Percentiles rank a stretch among this genome's conserved stretches.
These are phyloP conservation scores for Cercospora berteroae DNA, from an alignment of 2,329 filamentous ascomycete species.

Conservation along the genomic window DNA sequence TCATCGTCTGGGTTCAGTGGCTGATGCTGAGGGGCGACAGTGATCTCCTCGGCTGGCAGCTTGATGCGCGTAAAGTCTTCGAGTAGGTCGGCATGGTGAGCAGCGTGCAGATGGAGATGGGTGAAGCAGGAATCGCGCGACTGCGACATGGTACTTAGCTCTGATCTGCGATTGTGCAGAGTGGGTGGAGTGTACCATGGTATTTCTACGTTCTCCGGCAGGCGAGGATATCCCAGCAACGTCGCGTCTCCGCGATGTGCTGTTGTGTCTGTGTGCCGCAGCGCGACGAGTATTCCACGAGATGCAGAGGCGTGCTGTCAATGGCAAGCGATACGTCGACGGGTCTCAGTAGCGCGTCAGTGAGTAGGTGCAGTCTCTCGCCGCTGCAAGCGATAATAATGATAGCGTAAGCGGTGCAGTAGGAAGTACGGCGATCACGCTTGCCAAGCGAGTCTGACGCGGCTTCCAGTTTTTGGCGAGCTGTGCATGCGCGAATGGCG, in stretches of 20 bases:
- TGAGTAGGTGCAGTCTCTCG: neutral
- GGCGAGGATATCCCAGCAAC: neutral
- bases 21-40: constrained; percentile 75
- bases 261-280: neutral
- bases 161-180: neutral
- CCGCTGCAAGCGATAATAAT: neutral
- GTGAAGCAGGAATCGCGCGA: constrained; percentile 73
- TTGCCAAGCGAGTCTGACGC: constrained; percentile 2
- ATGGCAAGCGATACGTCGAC: neutral
- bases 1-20: constrained; percentile 82
- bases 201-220: constrained; percentile 2
- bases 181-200: constrained; percentile 16
- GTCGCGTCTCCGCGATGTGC: neutral
- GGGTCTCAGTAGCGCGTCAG: neutral
- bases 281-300: neutral
- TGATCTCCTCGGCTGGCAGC: constrained; percentile 65
- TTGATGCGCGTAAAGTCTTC: constrained; percentile 55
- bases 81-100: constrained; percentile 73
- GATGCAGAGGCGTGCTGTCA: neutral
- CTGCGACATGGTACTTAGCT: constrained; percentile 33
- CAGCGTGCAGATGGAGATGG: constrained; percentile 70
- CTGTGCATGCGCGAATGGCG: neutral
- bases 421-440: neutral
- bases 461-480: neutral
- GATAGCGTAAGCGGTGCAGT: neutral